Evolutionary conservation across 345 rosid genomes (phyloP), one percentile per base, ranked within the genome.

Genomic region (Garcia nutans): DNA sequence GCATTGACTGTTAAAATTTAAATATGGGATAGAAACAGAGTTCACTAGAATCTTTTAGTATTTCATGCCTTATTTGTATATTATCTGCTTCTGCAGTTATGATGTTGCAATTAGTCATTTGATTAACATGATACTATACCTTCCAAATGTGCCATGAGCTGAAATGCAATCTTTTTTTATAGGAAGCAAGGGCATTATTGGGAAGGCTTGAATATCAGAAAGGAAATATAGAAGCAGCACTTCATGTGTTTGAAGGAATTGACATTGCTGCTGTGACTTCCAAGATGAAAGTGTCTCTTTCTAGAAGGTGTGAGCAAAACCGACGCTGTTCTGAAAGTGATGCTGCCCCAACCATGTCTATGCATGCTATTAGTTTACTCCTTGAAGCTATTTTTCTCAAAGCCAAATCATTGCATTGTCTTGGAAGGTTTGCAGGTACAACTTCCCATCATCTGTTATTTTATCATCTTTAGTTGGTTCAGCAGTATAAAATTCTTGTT

Each of bases 191-290:
- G 74, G 97, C 97, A 37, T 82, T 91, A 80, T 77, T 91, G 77
- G 97, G 97, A 76, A 91, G 94, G 79, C 89, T 88, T 3, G 97
- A 93, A 79, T 93, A 87, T 86, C 97, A 93, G 76, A 91, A 90
- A 70, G 94, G 97, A 65, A 93, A 90, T 65, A 74, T 87, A 74
- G 93, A 93, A 77, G 94, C 90, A 55, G 97, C 97, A 55, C 83
- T 93, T 70, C 88, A 88, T 80, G 97, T 93, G 16, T 93, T 88
- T 85, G 97, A 91, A 83, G 97, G 97, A 61, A 93, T 93, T 79
- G 94, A 93, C 82, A 82, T 89, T 57, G 84, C 88, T 74, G 85
- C 93, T 69, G 85, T 89, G 70, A 85, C 88, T 47, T 78, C 88
- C 16, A 93, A 89, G 85, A 85, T 93, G 84, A 89, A 87, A 87